A percentile compares a stretch with the other conserved stretches of the same genome.
Evolutionary conservation across 2,329 filamentous ascomycete species (phyloP).

Genomic region (Zymoseptoria brevis): DNA sequence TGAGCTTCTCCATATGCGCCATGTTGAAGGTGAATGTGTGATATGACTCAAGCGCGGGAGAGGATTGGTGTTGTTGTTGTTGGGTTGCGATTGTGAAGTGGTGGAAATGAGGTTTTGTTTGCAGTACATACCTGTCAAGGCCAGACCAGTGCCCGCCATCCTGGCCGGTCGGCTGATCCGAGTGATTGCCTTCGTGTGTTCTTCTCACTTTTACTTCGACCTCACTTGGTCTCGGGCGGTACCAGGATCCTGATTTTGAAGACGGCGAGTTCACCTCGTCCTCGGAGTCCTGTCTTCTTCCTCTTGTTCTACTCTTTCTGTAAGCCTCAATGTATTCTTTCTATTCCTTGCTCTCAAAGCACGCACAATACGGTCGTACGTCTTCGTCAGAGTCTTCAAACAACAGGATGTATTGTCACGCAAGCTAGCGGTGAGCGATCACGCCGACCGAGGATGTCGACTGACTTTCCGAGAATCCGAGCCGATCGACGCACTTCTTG

Average conservation of each 20-base stretch:
- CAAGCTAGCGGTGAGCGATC: background rate
- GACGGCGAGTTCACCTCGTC: background rate
- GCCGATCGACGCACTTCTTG: background rate
- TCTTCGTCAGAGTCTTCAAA: background rate
- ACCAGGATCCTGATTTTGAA: background rate
- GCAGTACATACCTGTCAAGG: background rate
- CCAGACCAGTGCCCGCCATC: background rate
- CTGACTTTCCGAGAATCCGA: background rate
- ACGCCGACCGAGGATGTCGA: background rate
- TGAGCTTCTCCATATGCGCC: conserved; percentile 17
- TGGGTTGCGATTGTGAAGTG: background rate
- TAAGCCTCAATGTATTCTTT: background rate
- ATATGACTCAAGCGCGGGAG: background rate
- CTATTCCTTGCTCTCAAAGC: background rate
- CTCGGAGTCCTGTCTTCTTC: background rate
- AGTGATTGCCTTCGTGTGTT: background rate
- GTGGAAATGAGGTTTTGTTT: background rate
- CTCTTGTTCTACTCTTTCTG: background rate
- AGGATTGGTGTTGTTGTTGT: background rate
- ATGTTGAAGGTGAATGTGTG: background rate
- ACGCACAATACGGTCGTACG: background rate
- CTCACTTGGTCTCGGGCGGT: background rate
- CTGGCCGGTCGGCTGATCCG: background rate
- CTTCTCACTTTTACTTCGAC: background rate
- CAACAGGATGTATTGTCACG: background rate